Conservation (phyloP, 1,284 basidiomycete genomes). For the Ganoderma multipileum region DNA sequence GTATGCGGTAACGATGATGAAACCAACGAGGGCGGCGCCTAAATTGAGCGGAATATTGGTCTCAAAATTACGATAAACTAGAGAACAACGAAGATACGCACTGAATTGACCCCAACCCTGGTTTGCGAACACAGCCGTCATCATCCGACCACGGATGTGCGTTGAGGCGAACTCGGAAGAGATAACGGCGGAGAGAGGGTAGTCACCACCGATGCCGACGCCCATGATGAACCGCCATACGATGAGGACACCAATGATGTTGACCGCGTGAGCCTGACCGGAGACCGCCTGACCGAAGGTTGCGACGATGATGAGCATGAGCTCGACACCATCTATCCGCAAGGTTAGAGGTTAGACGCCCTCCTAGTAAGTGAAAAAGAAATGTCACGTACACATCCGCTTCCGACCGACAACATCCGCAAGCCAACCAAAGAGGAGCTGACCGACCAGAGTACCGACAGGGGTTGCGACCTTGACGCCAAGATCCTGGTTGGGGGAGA, state of each 20-base stretch:
- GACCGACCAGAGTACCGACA: constrained; percentile 67
- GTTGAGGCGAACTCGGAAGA: constrained; percentile 70
- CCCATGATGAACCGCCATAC: constrained; percentile 61
- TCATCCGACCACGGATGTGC: constrained; percentile 59
- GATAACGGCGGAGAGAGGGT: constrained; percentile 58
- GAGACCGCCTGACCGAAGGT: constrained; percentile 56
- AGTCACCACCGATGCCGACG: constrained; percentile 62
- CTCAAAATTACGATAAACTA: constrained; percentile 12
- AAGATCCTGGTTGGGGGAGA: constrained; percentile 69
- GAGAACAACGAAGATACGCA: constrained; percentile 36
- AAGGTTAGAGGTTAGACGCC: constrained; percentile 29
- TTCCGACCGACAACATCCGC: constrained; percentile 65
- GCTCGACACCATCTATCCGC: constrained; percentile 60
- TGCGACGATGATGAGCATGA: constrained; percentile 62
- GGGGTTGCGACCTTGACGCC: constrained; percentile 83
- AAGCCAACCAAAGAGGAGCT: constrained; percentile 62
- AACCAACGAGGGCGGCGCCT: constrained; percentile 61
- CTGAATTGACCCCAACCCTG: constrained; percentile 64
- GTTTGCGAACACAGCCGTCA: constrained; percentile 62
- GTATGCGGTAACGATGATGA: constrained; percentile 64
- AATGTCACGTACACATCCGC: constrained; percentile 47
- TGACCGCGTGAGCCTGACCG: constrained; percentile 60
- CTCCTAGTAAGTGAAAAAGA: neutral
- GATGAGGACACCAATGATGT: constrained; percentile 65
- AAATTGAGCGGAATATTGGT: neutral